These are phyloP conservation scores for Myriosclerotinia curreyana DNA, from an alignment of 2,329 filamentous ascomycete genomes.

Conservation along the genomic window DNA sequence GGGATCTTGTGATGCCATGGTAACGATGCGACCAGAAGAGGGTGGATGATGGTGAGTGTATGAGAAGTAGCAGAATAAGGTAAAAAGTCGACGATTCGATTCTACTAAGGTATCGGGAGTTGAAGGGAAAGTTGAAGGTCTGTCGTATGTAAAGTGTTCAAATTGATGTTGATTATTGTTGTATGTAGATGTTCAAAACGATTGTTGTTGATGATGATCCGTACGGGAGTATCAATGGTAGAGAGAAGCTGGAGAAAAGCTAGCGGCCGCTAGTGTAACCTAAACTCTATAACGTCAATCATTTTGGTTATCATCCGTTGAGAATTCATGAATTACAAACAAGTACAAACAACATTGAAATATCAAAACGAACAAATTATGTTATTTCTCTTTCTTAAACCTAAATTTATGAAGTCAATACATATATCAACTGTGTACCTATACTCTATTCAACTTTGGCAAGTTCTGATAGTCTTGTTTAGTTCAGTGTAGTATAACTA, in stretches of 20 bases:
- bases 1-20: constrained; percentile 50
- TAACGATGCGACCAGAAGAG: neutral
- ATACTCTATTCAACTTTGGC: too few species aligned
- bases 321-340: too few species aligned
- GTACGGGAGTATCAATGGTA: neutral
- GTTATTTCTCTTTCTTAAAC: too few species aligned
- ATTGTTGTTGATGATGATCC: too few species aligned
- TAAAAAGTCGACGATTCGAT: too few species aligned
- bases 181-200: neutral
- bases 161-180: neutral
- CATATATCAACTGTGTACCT: too few species aligned
- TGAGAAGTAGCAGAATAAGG: neutral
- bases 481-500: too few species aligned
- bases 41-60: neutral
- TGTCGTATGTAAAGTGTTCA: neutral
- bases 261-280: constrained; percentile 11
- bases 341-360: too few species aligned
- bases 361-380: too few species aligned
- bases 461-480: too few species aligned
- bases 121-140: neutral
- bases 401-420: too few species aligned
- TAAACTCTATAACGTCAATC: neutral
- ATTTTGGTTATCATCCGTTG: too few species aligned
- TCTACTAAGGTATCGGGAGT: neutral
- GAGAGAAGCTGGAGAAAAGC: neutral